Base-by-base conservation (phyloP, 2,329 filamentous ascomycete species). In the Lasiodiplodia sp. region DNA sequence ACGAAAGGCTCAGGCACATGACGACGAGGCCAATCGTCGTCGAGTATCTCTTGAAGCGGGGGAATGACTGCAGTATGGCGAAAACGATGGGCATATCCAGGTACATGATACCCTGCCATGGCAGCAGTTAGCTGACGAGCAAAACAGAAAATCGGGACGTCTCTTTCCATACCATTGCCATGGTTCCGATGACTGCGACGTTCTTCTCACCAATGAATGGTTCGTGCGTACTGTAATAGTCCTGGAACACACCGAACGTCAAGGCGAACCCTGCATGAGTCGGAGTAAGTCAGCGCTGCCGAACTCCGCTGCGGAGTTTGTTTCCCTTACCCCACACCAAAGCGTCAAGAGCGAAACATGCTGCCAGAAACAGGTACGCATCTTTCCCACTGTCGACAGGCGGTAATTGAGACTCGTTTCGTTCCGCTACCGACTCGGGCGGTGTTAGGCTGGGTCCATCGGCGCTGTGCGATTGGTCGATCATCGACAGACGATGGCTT, bases 161-260 rank as follows among this genome's bases (percentile, higher is more conserved):
- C 72, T 89, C 89, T 79, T 88, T 70, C 12, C 72, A 70, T 75
- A 83, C 86, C 86, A 86, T 86, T 3, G 88, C 83, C 67, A 85
- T 87, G 2, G 89, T 92, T 0, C 90, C 90, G 66, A 92, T 88
- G 16, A 88, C 82, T 37, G 89, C 84, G 62, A 91, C 87, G 34
- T 83, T 81, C 0, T 84, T 75, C 10, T 75, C 83, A 2, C 83
- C 83, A 3, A 80, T 78, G 67, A 92, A 92, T 1, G 87, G 86
- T 4, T 83, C 83, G 69, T 89, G 83, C 1, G 82, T 85, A 44
- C 82, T 85, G 76, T 92, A 92, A 77, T 91, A 90, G 64, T 89
- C 85, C 72, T 92, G 89, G 73, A 93, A 92, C 28, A 93, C 84
- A 53, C 90, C 91, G 75, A 89, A 93, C 0, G 88, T 85, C 68